Conservation (phyloP, 2,329 filamentous ascomycete genomes). For the Coniochaeta sp. region DNA sequence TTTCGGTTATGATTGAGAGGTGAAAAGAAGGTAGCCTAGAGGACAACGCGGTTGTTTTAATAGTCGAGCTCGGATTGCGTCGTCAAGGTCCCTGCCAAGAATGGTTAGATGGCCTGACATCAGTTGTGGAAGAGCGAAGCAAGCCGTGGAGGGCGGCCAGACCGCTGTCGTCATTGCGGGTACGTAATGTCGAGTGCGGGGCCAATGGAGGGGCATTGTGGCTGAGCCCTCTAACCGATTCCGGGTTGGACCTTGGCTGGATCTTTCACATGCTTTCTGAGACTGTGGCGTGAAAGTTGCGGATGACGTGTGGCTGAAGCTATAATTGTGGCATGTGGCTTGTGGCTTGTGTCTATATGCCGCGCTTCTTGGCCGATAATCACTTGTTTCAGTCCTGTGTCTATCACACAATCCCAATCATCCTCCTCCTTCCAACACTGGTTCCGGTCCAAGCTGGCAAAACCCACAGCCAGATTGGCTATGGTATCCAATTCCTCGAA, state of each 20-base stretch:
- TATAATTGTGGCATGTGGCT: too few species aligned
- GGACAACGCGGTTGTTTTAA: neutral
- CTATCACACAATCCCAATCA: too few species aligned
- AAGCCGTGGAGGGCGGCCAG: neutral
- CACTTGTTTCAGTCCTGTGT: too few species aligned
- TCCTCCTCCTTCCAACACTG: neutral
- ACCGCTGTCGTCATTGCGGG: neutral
- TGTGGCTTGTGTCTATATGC: neutral
- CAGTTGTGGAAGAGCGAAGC: neutral
- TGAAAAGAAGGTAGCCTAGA: neutral
- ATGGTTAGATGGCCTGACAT: neutral
- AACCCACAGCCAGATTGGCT: neutral
- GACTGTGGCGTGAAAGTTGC: neutral
- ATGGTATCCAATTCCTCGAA: neutral
- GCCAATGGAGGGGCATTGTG: slow-evolving; percentile 1
- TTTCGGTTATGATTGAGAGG: neutral
- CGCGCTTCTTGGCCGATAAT: too few species aligned
- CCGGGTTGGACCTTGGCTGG: neutral
- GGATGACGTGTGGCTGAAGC: neutral
- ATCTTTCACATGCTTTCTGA: neutral
- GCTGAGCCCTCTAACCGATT: neutral
- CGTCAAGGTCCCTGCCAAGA: slow-evolving; percentile 2
- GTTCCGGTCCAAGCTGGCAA: slow-evolving; percentile 1
- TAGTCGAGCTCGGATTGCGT: slow-evolving; percentile 1
- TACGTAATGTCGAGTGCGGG: too few species aligned